Evolutionary conservation across 495 filamentous ascomycete species (phyloP), one percentile per base, ranked within the genome.

Genomic region (Podospora australis): DNA sequence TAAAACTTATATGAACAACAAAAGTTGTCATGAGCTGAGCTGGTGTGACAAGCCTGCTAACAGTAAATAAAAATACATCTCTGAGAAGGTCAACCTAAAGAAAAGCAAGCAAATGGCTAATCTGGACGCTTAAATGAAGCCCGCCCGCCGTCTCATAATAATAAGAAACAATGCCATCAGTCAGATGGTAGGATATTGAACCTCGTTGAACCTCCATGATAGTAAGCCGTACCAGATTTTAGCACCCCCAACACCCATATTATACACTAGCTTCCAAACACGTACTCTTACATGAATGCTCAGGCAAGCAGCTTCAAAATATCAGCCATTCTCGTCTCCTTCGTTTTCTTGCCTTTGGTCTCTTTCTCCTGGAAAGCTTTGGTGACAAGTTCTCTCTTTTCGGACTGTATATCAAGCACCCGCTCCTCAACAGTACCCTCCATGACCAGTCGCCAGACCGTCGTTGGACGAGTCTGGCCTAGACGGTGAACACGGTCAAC

Each of bases 401-500:
- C 78, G 34, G 75, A 73, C 66, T 97, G 90, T 32, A 95, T 77
- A n/a, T 78, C 71, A 22, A 95, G 70, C 35, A 95, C 88, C 0
- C 81, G 72, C 57, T 96, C 87, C 63, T 97, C 90, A n/a, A 97
- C 81, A 17, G 76, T 87, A 14, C 74, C 79, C 46, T 95, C 85
- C 75, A 96, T 84, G 0, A 96, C 78, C 5, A 96, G 67, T 46
- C 89, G 72, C 77, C 85, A 91, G 4, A 96, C 86, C 1, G 80
- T 87, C 0, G 82, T 86, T 51, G 82, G 78, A 24, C 83, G 73
- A 46, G 74, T 90, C 67, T 97, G 90, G 2, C 90, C 90, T 0
- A 96, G 76, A 3, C 90, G 74, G 53, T 96, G 88, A 14, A 96
- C 90, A 1, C 90, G 82, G 59, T 97, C 90, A 2, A 96, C 78